These are phyloP conservation scores for Nemania abortiva DNA, from an alignment of 2,329 filamentous ascomycete species.

Conservation along the genomic window DNA sequence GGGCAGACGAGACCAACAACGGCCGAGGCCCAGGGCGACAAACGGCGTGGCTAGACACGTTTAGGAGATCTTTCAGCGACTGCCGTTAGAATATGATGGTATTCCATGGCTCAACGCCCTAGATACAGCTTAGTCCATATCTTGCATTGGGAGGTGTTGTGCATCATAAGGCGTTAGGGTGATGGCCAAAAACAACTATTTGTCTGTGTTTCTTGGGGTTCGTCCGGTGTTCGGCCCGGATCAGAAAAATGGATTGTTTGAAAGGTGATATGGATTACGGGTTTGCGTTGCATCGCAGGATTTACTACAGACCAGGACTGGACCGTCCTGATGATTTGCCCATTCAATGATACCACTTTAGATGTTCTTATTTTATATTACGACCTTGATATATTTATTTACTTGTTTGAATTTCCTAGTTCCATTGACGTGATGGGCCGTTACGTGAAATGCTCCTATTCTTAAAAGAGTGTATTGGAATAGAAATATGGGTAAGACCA, in stretches of 20 bases:
- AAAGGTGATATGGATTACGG: constrained; percentile 3
- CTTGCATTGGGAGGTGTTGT: constrained; percentile 7
- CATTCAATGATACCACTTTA: constrained; percentile 1
- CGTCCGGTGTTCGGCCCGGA: not conserved
- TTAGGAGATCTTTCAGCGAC: constrained; percentile 27
- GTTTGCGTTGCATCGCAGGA: not conserved
- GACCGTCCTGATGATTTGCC: not conserved
- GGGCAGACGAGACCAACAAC: constrained; percentile 22
- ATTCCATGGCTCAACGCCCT: constrained; percentile 5
- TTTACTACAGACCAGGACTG: not conserved
- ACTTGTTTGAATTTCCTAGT: too few relatives aligned
- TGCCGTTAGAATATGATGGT: constrained; percentile 8
- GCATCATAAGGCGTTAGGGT: constrained; percentile 37
- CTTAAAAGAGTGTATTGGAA: too few relatives aligned
- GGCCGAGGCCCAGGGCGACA: constrained; percentile 28
- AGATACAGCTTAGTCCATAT: not conserved
- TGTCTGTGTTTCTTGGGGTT: not conserved
- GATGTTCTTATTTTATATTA: not conserved
- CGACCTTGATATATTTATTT: not conserved
- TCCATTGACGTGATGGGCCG: too few relatives aligned
- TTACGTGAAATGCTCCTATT: too few relatives aligned
- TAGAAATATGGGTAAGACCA: too few relatives aligned
- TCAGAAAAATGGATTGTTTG: not conserved
- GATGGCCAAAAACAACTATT: not conserved
- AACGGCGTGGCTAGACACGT: constrained; percentile 35